phyloP scores from a whole-genome alignment of 169 alveolate genomes.

The Theileria equi region DNA sequence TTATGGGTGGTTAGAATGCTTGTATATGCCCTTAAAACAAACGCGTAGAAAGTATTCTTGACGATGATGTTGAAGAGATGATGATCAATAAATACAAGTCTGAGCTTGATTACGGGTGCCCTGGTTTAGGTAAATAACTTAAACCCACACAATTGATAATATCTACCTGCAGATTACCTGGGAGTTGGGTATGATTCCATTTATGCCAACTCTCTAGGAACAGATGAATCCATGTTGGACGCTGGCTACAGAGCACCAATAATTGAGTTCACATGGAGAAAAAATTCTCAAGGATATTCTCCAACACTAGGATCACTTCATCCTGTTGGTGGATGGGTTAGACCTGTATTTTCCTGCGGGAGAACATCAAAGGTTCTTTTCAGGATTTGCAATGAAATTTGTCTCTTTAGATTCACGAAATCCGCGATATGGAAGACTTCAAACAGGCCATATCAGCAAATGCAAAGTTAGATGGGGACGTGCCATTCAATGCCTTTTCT shows the following conservation, averaged over 20 bases:
- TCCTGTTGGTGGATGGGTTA: slow-evolving; percentile 65
- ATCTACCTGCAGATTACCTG: slow-evolving; percentile 41
- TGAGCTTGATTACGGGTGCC: slow-evolving; percentile 47
- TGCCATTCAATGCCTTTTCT: slow-evolving; percentile 46
- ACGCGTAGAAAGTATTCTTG: slow-evolving; percentile 23
- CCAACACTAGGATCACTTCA: slow-evolving; percentile 56
- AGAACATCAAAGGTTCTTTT: slow-evolving; percentile 42
- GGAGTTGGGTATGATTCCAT: slow-evolving; percentile 67
- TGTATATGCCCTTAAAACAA: too few relatives aligned
- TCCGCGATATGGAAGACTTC: slow-evolving; percentile 48
- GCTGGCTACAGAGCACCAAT: slow-evolving; percentile 68
- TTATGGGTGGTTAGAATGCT: background rate
- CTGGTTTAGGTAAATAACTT: slow-evolving; percentile 42
- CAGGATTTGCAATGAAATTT: background rate
- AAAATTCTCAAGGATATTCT: slow-evolving; percentile 52
- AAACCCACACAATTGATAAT: background rate
- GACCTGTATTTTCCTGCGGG: slow-evolving; percentile 63
- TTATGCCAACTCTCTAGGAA: slow-evolving; percentile 46
- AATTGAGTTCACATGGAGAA: slow-evolving; percentile 54
- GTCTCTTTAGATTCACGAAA: slow-evolving; percentile 35
- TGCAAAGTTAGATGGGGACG: slow-evolving; percentile 55
- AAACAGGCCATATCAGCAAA: slow-evolving; percentile 53
- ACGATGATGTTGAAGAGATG: slow-evolving; percentile 36
- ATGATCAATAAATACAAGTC: background rate
- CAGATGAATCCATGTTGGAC: slow-evolving; percentile 51